Base-by-base conservation (phyloP, 305 asterid genomes). In the Fraxinus xanthoxyloides region DNA sequence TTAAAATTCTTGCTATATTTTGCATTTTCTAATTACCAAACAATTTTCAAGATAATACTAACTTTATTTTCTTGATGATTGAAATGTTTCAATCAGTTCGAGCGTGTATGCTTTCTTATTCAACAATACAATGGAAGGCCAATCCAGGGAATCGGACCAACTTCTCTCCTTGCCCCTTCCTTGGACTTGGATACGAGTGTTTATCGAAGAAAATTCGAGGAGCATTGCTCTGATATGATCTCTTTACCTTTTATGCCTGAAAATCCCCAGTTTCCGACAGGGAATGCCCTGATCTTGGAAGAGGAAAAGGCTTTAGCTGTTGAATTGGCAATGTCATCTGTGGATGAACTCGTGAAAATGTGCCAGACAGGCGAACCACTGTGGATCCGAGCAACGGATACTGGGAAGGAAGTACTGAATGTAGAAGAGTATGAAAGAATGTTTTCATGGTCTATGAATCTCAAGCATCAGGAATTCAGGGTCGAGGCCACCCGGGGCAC, bases 401-500 rank as follows among this genome's bases (percentile, higher is more conserved):
- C 80, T 0, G 88, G 87, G 30, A 84, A 79, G 77, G 87, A 84
- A 8, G 83, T 90, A 77, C 87, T 95, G 40, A 91, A 94, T 75
- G 82, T 87, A 0, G 97, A 93, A n/a, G 99, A 93, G 88, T 94
- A 95, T 83, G 75, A 86, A 2, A 87, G 89, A 65, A 79, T 90
- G 88, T 94, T 91, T 75, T 89, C 93, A 23, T 93, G 98, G 97
- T 82, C 93, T 4, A 84, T 77, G 19, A 88, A 83, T 21, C 75
- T 85, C 31, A 88, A 90, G 80, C 90, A 85, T 51, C 77, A 83
- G 46, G 87, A 89, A 10, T 72, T 87, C 72, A 88, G 92, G 87
- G 86, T 85, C 0, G 99, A 95, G 83, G 98, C 98, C 0, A 90
- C 92, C 0, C 90, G 97, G 67, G 91, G 89, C 73, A 90, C 89